Base-by-base conservation (phyloP, 352 stramenopile species). In the Phytophthora aleatoria region DNA sequence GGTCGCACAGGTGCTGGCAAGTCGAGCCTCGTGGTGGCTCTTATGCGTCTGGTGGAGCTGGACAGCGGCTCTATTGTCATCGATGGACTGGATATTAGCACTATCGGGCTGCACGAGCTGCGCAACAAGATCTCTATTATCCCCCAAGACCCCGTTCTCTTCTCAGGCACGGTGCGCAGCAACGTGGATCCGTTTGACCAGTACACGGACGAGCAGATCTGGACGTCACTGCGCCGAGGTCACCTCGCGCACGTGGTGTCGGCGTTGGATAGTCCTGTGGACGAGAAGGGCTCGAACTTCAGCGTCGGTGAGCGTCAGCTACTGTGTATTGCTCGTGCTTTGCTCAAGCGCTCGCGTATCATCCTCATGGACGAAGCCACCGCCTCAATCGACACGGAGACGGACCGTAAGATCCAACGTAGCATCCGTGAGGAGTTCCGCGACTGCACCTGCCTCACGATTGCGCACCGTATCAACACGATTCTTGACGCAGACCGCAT, bases 301-400 rank as follows among this genome's bases (percentile, higher is more conserved):
- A 96, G 76, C 58, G 92, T 98, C 27, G 97, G 97, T 5, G 92
- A 99, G 68, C 79, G 96, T 10, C 97, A 99, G 73, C 65, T 99
- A 31, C 60, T 99, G 7, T 98, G 95, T 61, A 92, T 99, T 56
- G 97, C 91, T 43, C 81, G 97, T 45, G 97, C 97, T 13, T 69
- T 99, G 48, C 76, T 99, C 3, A 87, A 90, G 36, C 84, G 95
- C 26, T 95, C 92, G 49, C 67, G 71, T 11, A 96, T 99, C 33
- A 86, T 99, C 35, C 70, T 99, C 2, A 98, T 99, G 85, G 98
- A 99, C 62, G 98, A 99, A 74, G 97, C 97, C 2, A 99, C 97
- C 8, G 91, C 91, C 12, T 95, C 87, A 8, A 96, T 97, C 44
- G 92, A 97, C 59, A 82, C 71, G 8, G 85, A 93, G 55, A 96